These are phyloP conservation scores for Flaveria ramosissima DNA, from an alignment of 129 eudicot genomes.

Conservation along the genomic window DNA sequence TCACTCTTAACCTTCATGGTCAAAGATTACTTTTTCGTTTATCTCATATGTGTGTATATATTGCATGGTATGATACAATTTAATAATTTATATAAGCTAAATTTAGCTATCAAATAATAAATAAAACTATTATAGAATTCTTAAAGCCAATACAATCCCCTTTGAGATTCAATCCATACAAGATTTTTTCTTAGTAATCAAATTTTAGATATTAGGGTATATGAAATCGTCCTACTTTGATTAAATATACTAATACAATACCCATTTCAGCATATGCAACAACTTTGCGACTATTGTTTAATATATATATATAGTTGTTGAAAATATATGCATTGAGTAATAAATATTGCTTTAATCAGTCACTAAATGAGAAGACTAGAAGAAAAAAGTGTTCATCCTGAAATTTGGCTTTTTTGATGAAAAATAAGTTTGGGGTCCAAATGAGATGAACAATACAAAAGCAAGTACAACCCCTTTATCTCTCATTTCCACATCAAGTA, in stretches of 20 bases:
- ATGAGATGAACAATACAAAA: conserved; percentile 22
- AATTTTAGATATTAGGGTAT: conserved; percentile 16
- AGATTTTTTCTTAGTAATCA: background rate
- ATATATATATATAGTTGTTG: background rate
- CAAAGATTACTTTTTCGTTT: too few species aligned
- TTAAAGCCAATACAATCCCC: background rate
- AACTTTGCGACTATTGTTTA: background rate
- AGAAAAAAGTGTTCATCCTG: conserved; percentile 29
- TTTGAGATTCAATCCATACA: background rate
- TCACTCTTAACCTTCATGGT: too few species aligned
- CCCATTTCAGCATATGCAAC: conserved; percentile 2
- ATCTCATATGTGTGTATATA: background rate
- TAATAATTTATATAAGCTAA: background rate
- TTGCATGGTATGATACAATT: background rate
- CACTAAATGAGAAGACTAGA: conserved; percentile 12
- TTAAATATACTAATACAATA: background rate
- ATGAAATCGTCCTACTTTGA: background rate
- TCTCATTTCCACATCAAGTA: conserved; percentile 36
- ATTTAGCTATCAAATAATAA: background rate
- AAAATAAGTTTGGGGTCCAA: conserved; percentile 24
- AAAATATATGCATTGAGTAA: background rate
- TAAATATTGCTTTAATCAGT: conserved; percentile 1
- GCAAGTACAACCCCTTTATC: conserved; percentile 36
- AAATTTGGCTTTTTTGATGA: conserved; percentile 31
- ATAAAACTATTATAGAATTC: background rate